phyloP scores from a whole-genome alignment of 176 grass and related monocot species.

The Neostapfia colusana region DNA sequence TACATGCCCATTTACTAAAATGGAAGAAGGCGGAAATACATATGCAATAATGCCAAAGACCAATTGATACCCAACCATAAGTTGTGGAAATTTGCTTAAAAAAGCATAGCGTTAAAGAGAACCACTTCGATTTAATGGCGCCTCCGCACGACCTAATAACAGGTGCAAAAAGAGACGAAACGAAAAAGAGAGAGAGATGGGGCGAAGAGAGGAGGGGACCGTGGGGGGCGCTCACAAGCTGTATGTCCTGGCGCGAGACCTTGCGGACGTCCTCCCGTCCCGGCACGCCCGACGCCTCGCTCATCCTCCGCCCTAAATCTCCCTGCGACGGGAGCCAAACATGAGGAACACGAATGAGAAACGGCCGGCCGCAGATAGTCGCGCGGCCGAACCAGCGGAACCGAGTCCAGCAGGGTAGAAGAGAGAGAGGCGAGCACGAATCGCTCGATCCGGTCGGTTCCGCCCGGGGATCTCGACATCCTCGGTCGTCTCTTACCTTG shows the following conservation, averaged over 20 bases:
- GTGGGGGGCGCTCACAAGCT: slow-evolving; percentile 59
- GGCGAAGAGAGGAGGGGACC: background rate
- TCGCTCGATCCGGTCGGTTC: slow-evolving; percentile 18
- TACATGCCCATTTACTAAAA: no score
- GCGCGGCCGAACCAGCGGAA: background rate
- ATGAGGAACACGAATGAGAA: background rate
- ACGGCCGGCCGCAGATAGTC: background rate
- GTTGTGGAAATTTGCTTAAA: background rate
- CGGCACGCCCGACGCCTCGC: slow-evolving; percentile 50
- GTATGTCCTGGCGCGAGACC: slow-evolving; percentile 93
- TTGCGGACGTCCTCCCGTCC: slow-evolving; percentile 69
- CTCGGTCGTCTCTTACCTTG: slow-evolving; percentile 2
- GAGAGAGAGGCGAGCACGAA: background rate
- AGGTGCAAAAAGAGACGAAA: rapidly evolving
- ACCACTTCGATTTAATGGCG: background rate
- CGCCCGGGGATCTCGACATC: background rate
- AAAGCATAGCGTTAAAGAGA: background rate
- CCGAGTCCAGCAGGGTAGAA: background rate
- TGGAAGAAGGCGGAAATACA: no score
- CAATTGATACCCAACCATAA: no score
- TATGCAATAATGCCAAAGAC: no score
- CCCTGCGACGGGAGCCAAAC: slow-evolving; percentile 15
- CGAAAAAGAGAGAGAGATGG: background rate
- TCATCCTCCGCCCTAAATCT: slow-evolving; percentile 35
- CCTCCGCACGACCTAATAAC: background rate